Percentiles rank a stretch among this genome's conserved stretches.
Evolutionary conservation across 1,284 basidiomycete species (phyloP).

Genomic region (Phenoliferia sp.): DNA sequence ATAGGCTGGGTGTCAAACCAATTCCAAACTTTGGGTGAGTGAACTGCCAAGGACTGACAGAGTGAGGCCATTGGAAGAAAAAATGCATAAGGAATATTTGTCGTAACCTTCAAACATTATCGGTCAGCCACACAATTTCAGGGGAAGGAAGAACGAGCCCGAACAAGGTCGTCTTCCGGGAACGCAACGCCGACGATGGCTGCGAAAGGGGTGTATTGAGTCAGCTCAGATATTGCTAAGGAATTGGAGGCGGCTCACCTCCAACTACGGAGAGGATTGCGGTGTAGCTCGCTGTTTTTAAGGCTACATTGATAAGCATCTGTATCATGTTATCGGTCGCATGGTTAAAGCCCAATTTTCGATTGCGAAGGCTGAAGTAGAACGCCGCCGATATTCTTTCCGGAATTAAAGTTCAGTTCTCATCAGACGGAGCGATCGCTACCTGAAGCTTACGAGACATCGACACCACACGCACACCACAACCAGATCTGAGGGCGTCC

Average conservation of each 20-base stretch:
- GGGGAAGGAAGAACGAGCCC: too few relatives aligned
- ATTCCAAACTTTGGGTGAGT: too few relatives aligned
- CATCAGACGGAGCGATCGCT: neutral
- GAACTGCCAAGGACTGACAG: too few relatives aligned
- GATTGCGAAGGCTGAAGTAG: neutral
- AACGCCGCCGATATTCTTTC: constrained; percentile 8
- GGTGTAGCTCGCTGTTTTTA: constrained; percentile 18
- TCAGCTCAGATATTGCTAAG: neutral
- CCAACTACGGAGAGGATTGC: constrained; percentile 5
- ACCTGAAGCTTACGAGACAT: neutral
- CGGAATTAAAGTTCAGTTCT: neutral
- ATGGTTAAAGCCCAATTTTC: constrained; percentile 16
- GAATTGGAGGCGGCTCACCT: neutral
- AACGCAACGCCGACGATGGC: neutral
- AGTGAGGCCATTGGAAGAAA: neutral
- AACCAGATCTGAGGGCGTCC: neutral
- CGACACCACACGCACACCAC: neutral
- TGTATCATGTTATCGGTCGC: constrained; percentile 12
- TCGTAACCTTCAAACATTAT: too few relatives aligned
- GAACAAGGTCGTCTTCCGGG: neutral
- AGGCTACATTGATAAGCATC: constrained; percentile 4
- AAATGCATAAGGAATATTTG: neutral
- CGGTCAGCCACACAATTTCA: too few relatives aligned
- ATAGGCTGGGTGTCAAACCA: too few relatives aligned
- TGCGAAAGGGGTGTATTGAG: too few relatives aligned